Evolutionary conservation across 768 basidiomycete species (phyloP), one percentile per base, ranked within the genome.

Genomic region (Panus rudis): DNA sequence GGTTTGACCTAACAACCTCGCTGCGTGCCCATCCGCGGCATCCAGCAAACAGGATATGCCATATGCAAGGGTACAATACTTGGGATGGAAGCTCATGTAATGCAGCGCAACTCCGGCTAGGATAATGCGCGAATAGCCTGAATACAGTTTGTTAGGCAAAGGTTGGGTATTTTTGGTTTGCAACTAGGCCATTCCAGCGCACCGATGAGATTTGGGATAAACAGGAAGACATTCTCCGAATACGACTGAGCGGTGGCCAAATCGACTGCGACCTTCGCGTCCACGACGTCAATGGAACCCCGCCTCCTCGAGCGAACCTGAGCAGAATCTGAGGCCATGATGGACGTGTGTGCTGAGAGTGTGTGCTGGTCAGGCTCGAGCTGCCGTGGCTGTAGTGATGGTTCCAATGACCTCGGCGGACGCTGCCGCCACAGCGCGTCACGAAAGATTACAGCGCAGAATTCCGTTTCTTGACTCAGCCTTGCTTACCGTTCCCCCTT

Each of bases 171-270:
- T 22, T 17, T 20, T 7, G 7, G 13, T 2, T 14, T 39, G 42
- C 8, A 39, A 19, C 24, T 44, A 25, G 27, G 32, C n/a, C 14
- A 34, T 23, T 20, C 39, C 6, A 17, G 65, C 82, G 54, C 53
- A 82, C 91, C 94, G 61, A 99, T 97, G 57, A 99, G 70, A 65
- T 99, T 99, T 28, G 96, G 93, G 13, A 92, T 77, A 67, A 98
- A 99, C 40, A 98, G 78, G 63, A 94, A 99, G 51, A 98, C 86
- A 63, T 97, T 98, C 69, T 99, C 96, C 26, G 87, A 83, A 53
- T 88, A 88, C 0, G 80, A 70, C 64, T 90, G 88, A 12, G 81
- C 81, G 11, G 86, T 91, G 21, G 90, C 90, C 38, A 92, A 77
- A 61, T 89, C 89, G 23, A 92, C 81, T 7, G 88, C 90, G 45